Evolutionary conservation across 2,329 filamentous ascomycete species (phyloP).

Genomic region (Monosporascus sp.): DNA sequence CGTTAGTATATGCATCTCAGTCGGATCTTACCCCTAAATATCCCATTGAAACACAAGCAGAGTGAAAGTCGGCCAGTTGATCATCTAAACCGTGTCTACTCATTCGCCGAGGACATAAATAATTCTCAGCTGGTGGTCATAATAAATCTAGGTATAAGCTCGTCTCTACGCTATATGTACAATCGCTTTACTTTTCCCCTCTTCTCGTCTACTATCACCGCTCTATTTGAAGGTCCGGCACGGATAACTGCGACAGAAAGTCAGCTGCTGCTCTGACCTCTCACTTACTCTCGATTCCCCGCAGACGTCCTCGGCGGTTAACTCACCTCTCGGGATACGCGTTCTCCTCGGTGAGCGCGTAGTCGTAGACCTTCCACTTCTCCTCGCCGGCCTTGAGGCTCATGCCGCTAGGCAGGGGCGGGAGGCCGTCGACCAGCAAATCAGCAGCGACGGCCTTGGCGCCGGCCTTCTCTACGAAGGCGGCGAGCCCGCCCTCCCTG

Average conservation of each 20-base stretch:
- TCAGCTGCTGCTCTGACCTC: conserved; percentile 21
- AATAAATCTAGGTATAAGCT: conserved; percentile 22
- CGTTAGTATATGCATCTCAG: too few species aligned
- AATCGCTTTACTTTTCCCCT: conserved; percentile 8
- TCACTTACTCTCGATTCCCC: too few species aligned
- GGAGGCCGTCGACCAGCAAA: conserved; percentile 71
- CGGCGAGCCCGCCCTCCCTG: conserved; percentile 63
- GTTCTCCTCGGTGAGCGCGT: conserved; percentile 59
- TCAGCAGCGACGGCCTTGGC: conserved; percentile 38
- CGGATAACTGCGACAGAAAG: conserved; percentile 45
- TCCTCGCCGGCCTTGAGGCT: conserved; percentile 42
- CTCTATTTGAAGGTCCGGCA: conserved; percentile 56
- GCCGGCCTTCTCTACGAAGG: conserved; percentile 64
- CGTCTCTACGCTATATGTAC: conserved; percentile 22
- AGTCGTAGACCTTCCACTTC: conserved; percentile 62
- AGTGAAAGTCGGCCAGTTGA: too few species aligned
- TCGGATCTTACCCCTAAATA: too few species aligned
- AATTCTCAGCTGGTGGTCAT: conserved; percentile 1
- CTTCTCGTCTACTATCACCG: conserved; percentile 9
- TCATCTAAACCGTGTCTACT: too few species aligned
- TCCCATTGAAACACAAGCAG: too few species aligned
- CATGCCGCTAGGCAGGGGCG: conserved; percentile 76
- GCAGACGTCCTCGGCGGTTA: too few species aligned
- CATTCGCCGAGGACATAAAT: too few species aligned
- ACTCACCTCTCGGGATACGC: conserved; percentile 67